These are phyloP conservation scores for Ampelocalamus luodianensis DNA, from an alignment of 176 grass and related monocot species.

Conservation along the genomic window DNA sequence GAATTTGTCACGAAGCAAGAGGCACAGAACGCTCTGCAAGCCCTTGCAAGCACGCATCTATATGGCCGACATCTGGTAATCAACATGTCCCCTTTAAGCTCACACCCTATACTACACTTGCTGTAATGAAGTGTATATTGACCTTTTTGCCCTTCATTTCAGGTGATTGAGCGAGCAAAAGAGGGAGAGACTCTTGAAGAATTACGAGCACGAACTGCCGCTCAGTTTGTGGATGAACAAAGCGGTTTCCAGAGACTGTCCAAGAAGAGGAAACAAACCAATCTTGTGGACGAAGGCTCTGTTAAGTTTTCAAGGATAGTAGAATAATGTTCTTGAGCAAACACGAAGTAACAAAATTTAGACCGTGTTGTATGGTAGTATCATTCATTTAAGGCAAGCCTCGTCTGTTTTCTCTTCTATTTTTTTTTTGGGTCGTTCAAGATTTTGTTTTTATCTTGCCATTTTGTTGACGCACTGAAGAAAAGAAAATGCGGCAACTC, in stretches of 20 bases:
- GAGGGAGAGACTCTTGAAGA: conserved; percentile 92
- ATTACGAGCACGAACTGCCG: conserved; percentile 71
- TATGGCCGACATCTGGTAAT: conserved; percentile 89
- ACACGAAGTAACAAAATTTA: conserved; percentile 29
- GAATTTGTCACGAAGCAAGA: conserved; percentile 90
- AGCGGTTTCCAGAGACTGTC: conserved; percentile 69
- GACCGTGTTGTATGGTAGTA: conserved; percentile 8
- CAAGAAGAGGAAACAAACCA: conserved; percentile 76
- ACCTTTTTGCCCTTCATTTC: conserved; percentile 9
- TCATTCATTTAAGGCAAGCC: neutral
- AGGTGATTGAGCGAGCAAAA: conserved; percentile 94
- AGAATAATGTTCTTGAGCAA: conserved; percentile 38
- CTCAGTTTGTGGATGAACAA: conserved; percentile 81
- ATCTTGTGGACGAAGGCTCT: conserved; percentile 63
- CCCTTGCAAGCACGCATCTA: conserved; percentile 86
- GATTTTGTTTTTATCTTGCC: neutral
- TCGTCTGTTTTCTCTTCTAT: neutral
- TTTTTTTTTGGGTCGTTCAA: neutral
- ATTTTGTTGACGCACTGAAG: neutral
- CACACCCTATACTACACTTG: neutral
- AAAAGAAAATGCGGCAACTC: neutral
- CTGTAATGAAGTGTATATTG: neutral
- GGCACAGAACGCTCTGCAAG: conserved; percentile 78
- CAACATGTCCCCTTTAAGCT: neutral
- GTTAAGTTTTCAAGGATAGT: conserved; percentile 78